Percentiles rank a stretch among this genome's conserved stretches.
Conservation (phyloP, 441 rosid genomes). For the Rhodomyrtus psidioides region DNA sequence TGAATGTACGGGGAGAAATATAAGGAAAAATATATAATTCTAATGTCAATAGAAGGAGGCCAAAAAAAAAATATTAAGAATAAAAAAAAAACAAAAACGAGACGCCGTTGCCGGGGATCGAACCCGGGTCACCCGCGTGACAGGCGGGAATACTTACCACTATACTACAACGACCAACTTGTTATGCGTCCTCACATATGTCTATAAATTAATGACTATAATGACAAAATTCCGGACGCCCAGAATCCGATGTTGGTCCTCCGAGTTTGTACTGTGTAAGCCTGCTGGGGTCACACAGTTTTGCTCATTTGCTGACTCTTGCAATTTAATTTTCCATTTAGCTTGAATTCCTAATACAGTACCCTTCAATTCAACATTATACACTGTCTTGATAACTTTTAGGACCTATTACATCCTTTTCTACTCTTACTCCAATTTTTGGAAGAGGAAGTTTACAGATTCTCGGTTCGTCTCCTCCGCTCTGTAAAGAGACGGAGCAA, state of each 20-base stretch:
- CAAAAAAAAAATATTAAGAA: rapidly evolving
- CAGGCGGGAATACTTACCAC: conserved; percentile 1
- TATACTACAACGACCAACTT: neutral
- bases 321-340: neutral
- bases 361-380: neutral
- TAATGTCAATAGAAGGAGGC: neutral
- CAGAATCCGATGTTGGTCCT: rapidly evolving
- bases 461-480: too few relatives aligned
- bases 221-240: neutral
- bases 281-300: neutral
- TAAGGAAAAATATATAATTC: neutral
- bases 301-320: neutral
- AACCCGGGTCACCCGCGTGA: conserved; percentile 10
- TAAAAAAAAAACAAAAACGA: neutral
- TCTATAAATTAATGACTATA: rapidly evolving
- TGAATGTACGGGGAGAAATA: neutral
- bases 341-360: neutral
- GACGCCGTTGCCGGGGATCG: neutral
- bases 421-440: neutral
- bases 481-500: too few relatives aligned
- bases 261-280: neutral
- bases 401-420: neutral
- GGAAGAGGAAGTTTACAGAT: neutral
- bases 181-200: rapidly evolving
- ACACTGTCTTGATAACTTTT: neutral